Evolutionary conservation across 768 basidiomycete species (phyloP), one percentile per base, ranked within the genome.

Genomic region (Fistulinella prunicolor): DNA sequence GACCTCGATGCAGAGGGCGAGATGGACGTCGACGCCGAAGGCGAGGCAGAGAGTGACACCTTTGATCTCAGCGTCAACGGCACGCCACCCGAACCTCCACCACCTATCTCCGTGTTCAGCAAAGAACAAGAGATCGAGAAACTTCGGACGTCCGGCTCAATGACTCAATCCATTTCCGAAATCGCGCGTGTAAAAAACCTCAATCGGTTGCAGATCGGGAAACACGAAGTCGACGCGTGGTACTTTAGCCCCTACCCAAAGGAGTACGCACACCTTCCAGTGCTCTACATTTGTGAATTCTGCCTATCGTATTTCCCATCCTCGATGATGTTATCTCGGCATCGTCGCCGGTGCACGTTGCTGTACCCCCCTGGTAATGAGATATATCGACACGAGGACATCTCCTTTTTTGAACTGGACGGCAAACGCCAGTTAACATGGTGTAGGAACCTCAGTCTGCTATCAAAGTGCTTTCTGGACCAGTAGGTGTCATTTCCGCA

Each of bases 71-170:
- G 73, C 58, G 68, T 79, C 53, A 66, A 78, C 50, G 68, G 70
- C 23, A 57, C 62, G 13, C 75, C 79, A 38, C 73, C 76, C 19
- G 74, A 74, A 47, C 71, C 73, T 12, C 75, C 80, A 0, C 78
- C 74, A 9, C 79, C 82, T 3, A 63, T 76, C 21, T 70, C 81
- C 35, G 62, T 81, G 17, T 94, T 94, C 75, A 94, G 92, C 68
- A 99, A 99, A 70, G 90, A 96, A 68, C 88, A 95, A 70, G 96
- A 99, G 68, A 98, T 98, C 60, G 95, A 98, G 73, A 97, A 97
- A 69, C 81, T 98, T 14, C 88, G 96, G 19, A 95, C 94, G 16
- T 92, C 92, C 10, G 96, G 96, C 10, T 97, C 94, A 24, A 98
- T 99, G 94, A 98, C 96, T 4, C 96, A 99, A 70, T 92, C 91